These are phyloP conservation scores for Amanita exitialis DNA, from an alignment of 768 basidiomycete species.

Conservation along the genomic window DNA sequence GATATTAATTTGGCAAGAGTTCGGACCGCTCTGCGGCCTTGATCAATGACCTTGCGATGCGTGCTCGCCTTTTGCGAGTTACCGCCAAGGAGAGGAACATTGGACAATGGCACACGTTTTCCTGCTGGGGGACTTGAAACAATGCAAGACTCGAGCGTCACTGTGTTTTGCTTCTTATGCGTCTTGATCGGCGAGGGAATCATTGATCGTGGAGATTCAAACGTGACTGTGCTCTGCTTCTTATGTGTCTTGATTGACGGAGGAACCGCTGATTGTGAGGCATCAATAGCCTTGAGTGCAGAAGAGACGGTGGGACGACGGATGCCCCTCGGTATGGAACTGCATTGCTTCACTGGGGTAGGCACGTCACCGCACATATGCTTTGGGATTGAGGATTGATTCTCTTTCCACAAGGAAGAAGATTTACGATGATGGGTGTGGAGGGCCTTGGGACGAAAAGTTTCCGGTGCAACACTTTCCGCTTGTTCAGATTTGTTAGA, in stretches of 20 bases:
- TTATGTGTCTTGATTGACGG: background rate
- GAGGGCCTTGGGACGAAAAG: background rate
- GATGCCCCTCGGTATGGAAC: background rate
- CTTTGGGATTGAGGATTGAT: background rate
- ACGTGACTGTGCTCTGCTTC: background rate
- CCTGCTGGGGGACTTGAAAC: background rate
- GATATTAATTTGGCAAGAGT: background rate
- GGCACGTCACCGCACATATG: background rate
- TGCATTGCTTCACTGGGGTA: background rate
- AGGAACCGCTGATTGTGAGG: background rate
- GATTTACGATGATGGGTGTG: background rate
- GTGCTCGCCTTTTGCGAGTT: background rate
- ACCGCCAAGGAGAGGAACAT: background rate
- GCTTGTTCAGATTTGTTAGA: background rate
- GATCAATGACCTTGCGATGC: background rate
- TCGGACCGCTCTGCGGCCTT: conserved; percentile 1
- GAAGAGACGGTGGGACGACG: conserved; percentile 2
- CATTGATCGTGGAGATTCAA: background rate
- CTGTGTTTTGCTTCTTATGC: background rate
- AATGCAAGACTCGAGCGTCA: background rate
- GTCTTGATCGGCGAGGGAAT: background rate
- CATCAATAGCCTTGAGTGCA: background rate
- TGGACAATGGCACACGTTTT: background rate
- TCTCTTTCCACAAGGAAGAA: background rate
- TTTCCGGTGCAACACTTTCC: background rate